phyloP scores from a whole-genome alignment of 495 filamentous ascomycete species.

The Xylaria flabelliformis region DNA sequence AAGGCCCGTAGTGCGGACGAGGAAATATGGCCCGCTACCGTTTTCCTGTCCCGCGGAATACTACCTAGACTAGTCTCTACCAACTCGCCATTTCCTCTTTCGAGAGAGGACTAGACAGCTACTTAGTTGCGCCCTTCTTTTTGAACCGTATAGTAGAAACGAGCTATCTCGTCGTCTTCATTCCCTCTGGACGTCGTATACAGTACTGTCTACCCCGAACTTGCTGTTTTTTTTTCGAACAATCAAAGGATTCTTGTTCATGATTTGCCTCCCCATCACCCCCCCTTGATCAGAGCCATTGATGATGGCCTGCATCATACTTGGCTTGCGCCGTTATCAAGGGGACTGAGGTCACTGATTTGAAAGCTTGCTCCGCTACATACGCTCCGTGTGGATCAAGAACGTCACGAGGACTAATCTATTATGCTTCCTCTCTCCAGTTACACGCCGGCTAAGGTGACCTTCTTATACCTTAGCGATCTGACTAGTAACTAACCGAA shows the following conservation, averaged over 20 bases:
- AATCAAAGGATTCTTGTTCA: no score
- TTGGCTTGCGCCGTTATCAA: neutral
- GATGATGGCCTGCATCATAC: neutral
- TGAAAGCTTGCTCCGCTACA: neutral
- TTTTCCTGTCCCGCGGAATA: conserved; percentile 3
- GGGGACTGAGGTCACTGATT: neutral
- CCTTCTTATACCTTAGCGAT: conserved; percentile 9
- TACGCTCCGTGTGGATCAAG: conserved; percentile 4
- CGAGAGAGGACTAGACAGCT: neutral
- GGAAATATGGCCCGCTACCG: neutral
- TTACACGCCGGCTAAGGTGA: conserved; percentile 11
- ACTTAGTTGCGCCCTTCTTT: neutral
- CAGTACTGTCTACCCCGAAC: neutral
- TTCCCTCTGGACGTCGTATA: no score
- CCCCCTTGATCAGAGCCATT: neutral
- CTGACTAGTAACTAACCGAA: conserved; percentile 11
- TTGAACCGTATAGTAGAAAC: neutral
- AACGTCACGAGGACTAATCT: conserved; percentile 22
- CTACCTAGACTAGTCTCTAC: neutral
- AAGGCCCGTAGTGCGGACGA: neutral
- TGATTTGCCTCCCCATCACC: neutral
- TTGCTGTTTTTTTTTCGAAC: neutral
- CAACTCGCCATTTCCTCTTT: neutral
- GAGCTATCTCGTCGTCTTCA: neutral
- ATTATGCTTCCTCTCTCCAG: conserved; percentile 15